Evolutionary conservation across 805 yeast species (phyloP).

Genomic region (Metschnikowia cubensis): DNA sequence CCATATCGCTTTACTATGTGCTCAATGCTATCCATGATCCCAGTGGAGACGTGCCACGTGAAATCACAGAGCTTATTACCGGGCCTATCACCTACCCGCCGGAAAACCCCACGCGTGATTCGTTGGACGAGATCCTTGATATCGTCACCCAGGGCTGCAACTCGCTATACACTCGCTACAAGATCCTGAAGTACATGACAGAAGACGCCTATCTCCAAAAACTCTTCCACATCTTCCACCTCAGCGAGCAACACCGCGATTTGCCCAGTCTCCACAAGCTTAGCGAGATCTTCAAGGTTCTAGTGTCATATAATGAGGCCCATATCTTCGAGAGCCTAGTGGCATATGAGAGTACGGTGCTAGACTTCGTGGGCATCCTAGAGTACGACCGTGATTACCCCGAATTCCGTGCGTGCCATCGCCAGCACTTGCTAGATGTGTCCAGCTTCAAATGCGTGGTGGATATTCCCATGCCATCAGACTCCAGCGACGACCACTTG

Average conservation of each 20-base stretch:
- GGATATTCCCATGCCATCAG: conserved; percentile 46
- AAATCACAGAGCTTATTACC: conserved; percentile 70
- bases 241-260: conserved; percentile 51
- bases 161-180: conserved; percentile 59
- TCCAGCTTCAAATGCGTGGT: conserved; percentile 64
- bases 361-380: conserved; percentile 69
- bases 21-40: conserved; percentile 44
- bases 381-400: conserved; percentile 91
- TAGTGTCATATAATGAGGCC: conserved; percentile 66
- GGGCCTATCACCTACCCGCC: conserved; percentile 74
- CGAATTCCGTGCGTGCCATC: conserved; percentile 69
- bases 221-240: conserved; percentile 50
- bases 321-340: conserved; percentile 32
- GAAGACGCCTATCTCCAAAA: conserved; percentile 50
- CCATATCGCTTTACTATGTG: conserved; percentile 60
- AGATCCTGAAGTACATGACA: conserved; percentile 53
- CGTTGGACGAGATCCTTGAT: conserved; percentile 52
- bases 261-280: conserved; percentile 58
- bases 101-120: conserved; percentile 45
- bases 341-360: conserved; percentile 27
- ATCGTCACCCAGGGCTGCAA: conserved; percentile 56
- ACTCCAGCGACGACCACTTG: conserved; percentile 37
- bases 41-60: conserved; percentile 26
- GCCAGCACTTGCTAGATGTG: conserved; percentile 57
- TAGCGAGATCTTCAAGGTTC: conserved; percentile 68